phyloP scores from a whole-genome alignment of 2,329 filamentous ascomycete species.

The Ilyonectria sp. region DNA sequence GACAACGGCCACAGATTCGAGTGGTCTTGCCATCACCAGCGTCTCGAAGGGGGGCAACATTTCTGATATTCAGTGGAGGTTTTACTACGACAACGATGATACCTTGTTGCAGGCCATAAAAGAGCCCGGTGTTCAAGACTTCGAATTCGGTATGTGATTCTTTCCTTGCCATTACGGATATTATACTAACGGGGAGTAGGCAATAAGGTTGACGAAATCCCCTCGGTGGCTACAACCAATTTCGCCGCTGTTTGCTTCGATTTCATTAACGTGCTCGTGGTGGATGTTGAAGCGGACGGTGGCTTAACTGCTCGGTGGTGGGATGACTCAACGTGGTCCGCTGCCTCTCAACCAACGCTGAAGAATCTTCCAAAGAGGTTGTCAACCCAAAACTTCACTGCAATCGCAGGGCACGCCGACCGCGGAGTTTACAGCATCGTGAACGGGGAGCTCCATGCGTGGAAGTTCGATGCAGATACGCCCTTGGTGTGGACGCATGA shows the following conservation, averaged over 20 bases:
- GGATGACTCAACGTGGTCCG: background rate
- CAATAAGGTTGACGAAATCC: background rate
- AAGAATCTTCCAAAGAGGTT: constrained; percentile 1
- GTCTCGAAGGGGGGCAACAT: background rate
- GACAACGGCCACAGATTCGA: background rate
- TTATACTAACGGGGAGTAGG: background rate
- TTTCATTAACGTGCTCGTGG: background rate
- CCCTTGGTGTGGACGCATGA: background rate
- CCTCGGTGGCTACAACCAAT: background rate
- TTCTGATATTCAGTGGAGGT: background rate
- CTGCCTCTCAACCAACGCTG: background rate
- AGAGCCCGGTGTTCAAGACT: background rate
- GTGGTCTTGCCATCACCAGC: constrained; percentile 6
- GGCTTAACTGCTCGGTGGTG: constrained; percentile 6
- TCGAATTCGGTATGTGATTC: background rate
- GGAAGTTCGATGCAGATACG: constrained; percentile 1
- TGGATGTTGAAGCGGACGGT: constrained; percentile 1
- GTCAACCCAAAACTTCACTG: background rate
- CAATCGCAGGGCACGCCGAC: constrained; percentile 1
- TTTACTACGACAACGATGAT: constrained; percentile 14
- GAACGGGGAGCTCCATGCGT: constrained; percentile 2
- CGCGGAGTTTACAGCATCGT: constrained; percentile 6
- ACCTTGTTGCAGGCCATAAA: background rate
- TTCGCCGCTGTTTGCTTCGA: constrained; percentile 7
- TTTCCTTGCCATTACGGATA: too few species aligned